Evolutionary conservation across 2,329 filamentous ascomycete species (phyloP).

Genomic region (Graphiopsis chlorocephala): DNA sequence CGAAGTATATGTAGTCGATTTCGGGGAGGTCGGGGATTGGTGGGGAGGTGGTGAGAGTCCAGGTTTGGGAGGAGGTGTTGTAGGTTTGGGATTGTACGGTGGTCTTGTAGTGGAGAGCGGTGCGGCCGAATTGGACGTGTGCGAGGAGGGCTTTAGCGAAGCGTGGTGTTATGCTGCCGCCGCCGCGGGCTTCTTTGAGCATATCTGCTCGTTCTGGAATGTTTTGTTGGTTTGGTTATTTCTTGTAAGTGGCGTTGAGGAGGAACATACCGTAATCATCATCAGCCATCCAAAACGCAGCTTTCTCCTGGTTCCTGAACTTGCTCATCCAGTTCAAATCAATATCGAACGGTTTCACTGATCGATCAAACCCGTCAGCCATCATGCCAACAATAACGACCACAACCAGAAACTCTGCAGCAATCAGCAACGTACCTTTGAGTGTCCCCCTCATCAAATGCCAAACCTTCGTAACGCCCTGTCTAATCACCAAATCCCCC

Average conservation of each 20-base stretch:
- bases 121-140: slow-evolving; percentile 52
- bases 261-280: slow-evolving; percentile 53
- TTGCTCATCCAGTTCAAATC: slow-evolving; percentile 78
- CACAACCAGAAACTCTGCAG: background rate
- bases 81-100: slow-evolving; percentile 53
- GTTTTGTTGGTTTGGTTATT: background rate
- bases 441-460: slow-evolving; percentile 63
- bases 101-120: slow-evolving; percentile 59
- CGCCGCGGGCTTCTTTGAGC: slow-evolving; percentile 64
- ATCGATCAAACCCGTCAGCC: background rate
- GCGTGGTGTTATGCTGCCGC: slow-evolving; percentile 71
- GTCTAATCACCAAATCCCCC: slow-evolving; percentile 62
- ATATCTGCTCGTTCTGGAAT: slow-evolving; percentile 61
- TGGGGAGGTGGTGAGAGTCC: slow-evolving; percentile 55
- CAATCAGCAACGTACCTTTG: slow-evolving; percentile 38
- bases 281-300: slow-evolving; percentile 73
- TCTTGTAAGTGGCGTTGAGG: background rate
- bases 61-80: slow-evolving; percentile 47
- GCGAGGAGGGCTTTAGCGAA: slow-evolving; percentile 66
- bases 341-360: slow-evolving; percentile 74
- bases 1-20: slow-evolving; percentile 70
- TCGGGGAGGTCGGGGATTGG: slow-evolving; percentile 48
- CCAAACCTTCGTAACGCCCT: slow-evolving; percentile 66
- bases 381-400: background rate
- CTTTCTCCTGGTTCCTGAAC: slow-evolving; percentile 74